Conservation (phyloP, 1,139 yeast species). For the Pichia sp. region DNA sequence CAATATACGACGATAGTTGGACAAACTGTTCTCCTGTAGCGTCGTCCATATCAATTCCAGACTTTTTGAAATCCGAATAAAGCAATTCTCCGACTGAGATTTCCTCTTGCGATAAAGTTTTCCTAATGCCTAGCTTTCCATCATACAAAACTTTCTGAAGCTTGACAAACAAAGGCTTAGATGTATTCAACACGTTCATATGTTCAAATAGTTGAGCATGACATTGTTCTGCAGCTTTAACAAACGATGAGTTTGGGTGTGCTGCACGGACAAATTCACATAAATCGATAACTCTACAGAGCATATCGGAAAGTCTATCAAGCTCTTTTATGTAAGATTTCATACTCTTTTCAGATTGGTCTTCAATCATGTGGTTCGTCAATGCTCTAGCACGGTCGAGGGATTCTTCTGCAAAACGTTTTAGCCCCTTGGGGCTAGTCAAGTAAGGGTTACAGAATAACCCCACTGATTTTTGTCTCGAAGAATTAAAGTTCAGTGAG, state of each 20-base stretch:
- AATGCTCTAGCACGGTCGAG: constrained; percentile 58
- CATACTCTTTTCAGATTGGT: constrained; percentile 44
- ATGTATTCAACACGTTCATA: constrained; percentile 89
- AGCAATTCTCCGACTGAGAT: constrained; percentile 75
- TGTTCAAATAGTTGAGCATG: constrained; percentile 89
- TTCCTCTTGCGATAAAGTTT: constrained; percentile 61
- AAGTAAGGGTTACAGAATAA: constrained; percentile 70
- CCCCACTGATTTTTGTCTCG: constrained; percentile 44
- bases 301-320: constrained; percentile 80
- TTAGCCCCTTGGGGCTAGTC: constrained; percentile 64
- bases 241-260: constrained; percentile 72
- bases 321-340: constrained; percentile 56
- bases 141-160: constrained; percentile 48
- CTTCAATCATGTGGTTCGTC: constrained; percentile 51
- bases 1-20: constrained; percentile 72
- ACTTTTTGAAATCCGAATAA: constrained; percentile 79
- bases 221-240: constrained; percentile 78
- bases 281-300: constrained; percentile 90
- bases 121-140: constrained; percentile 37
- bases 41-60: constrained; percentile 80
- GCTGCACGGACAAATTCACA: constrained; percentile 89
- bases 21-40: constrained; percentile 67
- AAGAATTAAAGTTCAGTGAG: neutral
- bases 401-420: constrained; percentile 62
- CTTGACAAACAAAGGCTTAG: constrained; percentile 62